Evolutionary conservation across 805 yeast species (phyloP), one percentile per base, ranked within the genome.

Genomic region (Kodamaea leandrae): DNA sequence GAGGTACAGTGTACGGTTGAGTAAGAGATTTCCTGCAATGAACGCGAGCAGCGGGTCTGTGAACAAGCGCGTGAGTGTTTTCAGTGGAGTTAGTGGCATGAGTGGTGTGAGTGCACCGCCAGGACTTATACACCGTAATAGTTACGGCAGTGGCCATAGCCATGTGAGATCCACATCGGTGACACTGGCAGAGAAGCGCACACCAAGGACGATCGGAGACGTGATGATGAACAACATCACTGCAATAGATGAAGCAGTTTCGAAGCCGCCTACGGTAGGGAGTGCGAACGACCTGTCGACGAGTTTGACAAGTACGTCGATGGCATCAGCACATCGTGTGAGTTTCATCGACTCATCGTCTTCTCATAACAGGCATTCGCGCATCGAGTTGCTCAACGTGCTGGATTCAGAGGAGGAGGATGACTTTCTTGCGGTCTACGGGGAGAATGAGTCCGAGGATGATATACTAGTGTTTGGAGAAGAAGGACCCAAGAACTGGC

Each of bases 401-500:
- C 57, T 64, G 3, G 68, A 63, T 29, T 58, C 47, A 10, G 57
- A 51, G 14, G 54, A 53, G 9, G 42, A 36, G 20, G 48, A 41
- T 9, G 47, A 43, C 24, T 40, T 45, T 30, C 23, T 39, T n/a
- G 38, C 37, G 3, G 53, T 45, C 12, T 45, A 57, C 33, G 68
- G 61, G 8, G 70, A 66, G 6, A 13, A 25, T 8, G 25, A 23
- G 8, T 26, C 14, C 21, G 68, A 55, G 10, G 78, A 70, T 16
- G 75, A 70, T 34, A 74, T 68, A 32, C 54, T 72, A 25, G 50
- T 66, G 12, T 45, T 55, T n/a, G 72, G 70, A 37, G 72, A 66
- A 20, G 61, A 58, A 29, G 84, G 86, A 0, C 93, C 95, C 3
- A 74, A 80, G 27, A 78, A 86, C 32, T 93, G 99, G 99, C 74